These are phyloP conservation scores for Lentinula edodes DNA, from an alignment of 768 basidiomycete genomes.

Conservation along the genomic window DNA sequence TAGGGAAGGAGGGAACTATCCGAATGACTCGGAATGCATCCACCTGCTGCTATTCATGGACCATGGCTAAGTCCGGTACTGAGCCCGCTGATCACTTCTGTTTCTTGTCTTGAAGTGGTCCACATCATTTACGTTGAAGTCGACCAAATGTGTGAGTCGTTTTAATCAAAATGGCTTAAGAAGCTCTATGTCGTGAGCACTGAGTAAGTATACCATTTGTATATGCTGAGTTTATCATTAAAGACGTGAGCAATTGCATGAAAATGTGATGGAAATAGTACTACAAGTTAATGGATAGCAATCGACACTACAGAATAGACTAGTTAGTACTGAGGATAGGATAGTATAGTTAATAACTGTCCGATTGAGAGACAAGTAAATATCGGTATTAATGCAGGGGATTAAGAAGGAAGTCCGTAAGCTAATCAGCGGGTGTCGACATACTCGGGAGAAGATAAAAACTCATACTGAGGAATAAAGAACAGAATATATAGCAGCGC, in stretches of 20 bases:
- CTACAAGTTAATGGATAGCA: neutral
- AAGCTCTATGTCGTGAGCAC: no score
- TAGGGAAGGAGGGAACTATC: neutral
- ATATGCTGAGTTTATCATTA: neutral
- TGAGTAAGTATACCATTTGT: no score
- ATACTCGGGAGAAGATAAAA: neutral
- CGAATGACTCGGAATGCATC: neutral
- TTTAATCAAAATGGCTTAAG: no score
- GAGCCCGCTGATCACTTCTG: no score
- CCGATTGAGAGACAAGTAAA: neutral
- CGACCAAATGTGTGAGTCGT: no score
- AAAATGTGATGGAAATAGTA: neutral
- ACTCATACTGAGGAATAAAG: slow-evolving; percentile 2
- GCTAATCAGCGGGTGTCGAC: neutral
- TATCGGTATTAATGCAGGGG: neutral
- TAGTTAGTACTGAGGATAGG: neutral
- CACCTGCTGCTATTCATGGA: neutral
- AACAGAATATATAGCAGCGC: neutral
- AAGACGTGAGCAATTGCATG: neutral
- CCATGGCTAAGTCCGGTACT: no score
- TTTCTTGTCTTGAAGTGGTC: no score
- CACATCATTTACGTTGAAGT: no score
- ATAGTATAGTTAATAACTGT: neutral
- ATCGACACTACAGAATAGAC: neutral
- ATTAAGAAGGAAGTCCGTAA: slow-evolving; percentile 2